Conservation (phyloP, 768 basidiomycete genomes). For the Boletus speciosus region DNA sequence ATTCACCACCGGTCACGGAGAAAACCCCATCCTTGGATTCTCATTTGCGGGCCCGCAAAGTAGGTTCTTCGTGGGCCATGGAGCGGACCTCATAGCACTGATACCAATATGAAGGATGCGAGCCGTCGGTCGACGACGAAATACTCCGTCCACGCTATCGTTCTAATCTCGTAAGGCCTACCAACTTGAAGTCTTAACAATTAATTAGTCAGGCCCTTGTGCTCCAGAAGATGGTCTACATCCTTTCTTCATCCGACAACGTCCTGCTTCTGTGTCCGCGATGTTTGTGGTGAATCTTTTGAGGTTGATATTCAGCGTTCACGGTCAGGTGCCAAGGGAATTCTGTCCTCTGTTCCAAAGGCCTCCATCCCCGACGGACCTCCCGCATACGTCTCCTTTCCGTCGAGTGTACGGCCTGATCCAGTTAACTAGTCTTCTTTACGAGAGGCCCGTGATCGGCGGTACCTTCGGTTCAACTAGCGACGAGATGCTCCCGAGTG, state of each 20-base stretch:
- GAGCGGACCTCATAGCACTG: too few relatives aligned
- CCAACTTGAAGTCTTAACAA: not conserved
- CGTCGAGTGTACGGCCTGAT: not conserved
- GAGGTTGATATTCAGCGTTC: not conserved
- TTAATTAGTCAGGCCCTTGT: not conserved
- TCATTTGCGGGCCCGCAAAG: too few relatives aligned
- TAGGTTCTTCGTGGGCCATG: too few relatives aligned
- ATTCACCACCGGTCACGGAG: too few relatives aligned
- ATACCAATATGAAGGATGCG: too few relatives aligned
- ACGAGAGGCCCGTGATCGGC: constrained; percentile 22
- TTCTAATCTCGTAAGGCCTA: not conserved
- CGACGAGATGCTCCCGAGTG: constrained; percentile 12
- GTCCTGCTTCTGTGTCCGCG: not conserved
- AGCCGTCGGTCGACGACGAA: not conserved
- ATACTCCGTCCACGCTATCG: not conserved
- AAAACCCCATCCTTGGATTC: too few relatives aligned
- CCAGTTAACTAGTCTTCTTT: constrained; percentile 3
- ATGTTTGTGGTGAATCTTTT: not conserved
- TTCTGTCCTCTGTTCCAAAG: not conserved
- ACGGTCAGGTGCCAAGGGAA: not conserved
- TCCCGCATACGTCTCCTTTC: not conserved
- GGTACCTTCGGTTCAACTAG: constrained; percentile 9
- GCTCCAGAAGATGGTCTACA: not conserved
- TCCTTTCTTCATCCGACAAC: not conserved
- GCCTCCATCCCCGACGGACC: not conserved